Conservation (phyloP, 164 flowering plant species). For the Kalanchoe fedtschenkoi region DNA sequence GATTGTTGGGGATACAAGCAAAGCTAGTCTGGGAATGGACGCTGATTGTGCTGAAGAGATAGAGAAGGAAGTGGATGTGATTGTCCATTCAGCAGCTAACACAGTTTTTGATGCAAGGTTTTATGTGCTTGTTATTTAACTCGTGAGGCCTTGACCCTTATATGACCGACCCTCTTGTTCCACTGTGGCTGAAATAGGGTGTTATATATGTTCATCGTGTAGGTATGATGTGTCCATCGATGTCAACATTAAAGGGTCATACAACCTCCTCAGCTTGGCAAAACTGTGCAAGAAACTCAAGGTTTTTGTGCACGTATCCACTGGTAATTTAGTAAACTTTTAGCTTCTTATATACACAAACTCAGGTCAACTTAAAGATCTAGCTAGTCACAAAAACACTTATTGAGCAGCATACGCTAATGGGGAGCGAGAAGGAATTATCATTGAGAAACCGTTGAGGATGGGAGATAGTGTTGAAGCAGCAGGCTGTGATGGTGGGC, state of each 20-base stretch:
- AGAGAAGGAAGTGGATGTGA: conserved; percentile 53
- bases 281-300: conserved; percentile 57
- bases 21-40: conserved; percentile 58
- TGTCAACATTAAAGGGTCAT: conserved; percentile 58
- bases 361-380: too few relatives aligned
- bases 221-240: conserved; percentile 68
- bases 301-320: conserved; percentile 70
- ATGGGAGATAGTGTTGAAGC: conserved; percentile 63
- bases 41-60: conserved; percentile 28
- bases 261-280: conserved; percentile 54
- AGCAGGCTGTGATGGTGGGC: conserved; percentile 10
- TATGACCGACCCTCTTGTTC: too few relatives aligned
- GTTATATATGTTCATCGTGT: conserved; percentile 5
- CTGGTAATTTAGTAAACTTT: conserved; percentile 29
- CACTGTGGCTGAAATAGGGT: too few relatives aligned
- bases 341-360: neutral
- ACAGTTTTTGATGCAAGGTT: conserved; percentile 95
- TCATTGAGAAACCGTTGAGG: conserved; percentile 72
- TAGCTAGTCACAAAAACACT: neutral
- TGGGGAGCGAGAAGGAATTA: conserved; percentile 79
- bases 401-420: conserved; percentile 68
- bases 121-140: too few relatives aligned
- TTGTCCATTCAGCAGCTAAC: conserved; percentile 86
- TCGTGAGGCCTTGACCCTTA: too few relatives aligned
- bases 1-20: conserved; percentile 61